Percentiles rank a stretch among this genome's conserved stretches.
phyloP scores from a whole-genome alignment of 495 filamentous ascomycete genomes.

The Aspergillus haitiensis region DNA sequence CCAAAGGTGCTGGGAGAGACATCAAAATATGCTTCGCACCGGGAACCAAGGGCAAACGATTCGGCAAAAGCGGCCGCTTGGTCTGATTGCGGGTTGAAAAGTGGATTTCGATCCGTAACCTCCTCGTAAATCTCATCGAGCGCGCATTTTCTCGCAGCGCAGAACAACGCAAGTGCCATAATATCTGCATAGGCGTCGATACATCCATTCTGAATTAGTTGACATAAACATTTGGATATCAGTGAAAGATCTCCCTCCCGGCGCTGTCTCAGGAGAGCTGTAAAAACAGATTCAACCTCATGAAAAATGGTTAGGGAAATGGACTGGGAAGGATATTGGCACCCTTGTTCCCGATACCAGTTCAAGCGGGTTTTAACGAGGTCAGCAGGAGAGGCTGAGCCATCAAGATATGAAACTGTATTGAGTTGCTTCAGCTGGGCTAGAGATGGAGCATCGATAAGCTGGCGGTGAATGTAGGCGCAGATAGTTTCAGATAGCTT shows the following conservation, averaged over 20 bases:
- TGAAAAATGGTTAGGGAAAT: slow-evolving; percentile 47
- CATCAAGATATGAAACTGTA: slow-evolving; percentile 52
- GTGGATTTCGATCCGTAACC: slow-evolving; percentile 58
- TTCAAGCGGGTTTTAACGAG: slow-evolving; percentile 48
- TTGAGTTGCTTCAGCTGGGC: slow-evolving; percentile 50
- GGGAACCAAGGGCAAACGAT: slow-evolving; percentile 59
- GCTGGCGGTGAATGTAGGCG: slow-evolving; percentile 46
- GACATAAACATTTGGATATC: slow-evolving; percentile 40
- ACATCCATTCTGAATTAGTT: slow-evolving; percentile 36
- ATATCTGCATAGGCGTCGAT: slow-evolving; percentile 54
- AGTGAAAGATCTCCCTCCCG: slow-evolving; percentile 43
- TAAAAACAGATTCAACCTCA: slow-evolving; percentile 45
- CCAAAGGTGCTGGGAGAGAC: slow-evolving; percentile 55
- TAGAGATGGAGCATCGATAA: slow-evolving; percentile 52
- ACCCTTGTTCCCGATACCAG: slow-evolving; percentile 53
- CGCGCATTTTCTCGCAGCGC: slow-evolving; percentile 53
- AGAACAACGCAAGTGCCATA: slow-evolving; percentile 55
- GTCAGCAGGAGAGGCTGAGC: slow-evolving; percentile 39
- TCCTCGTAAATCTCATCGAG: slow-evolving; percentile 62
- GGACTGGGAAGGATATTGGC: slow-evolving; percentile 39
- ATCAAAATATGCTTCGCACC: slow-evolving; percentile 62
- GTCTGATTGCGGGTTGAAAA: slow-evolving; percentile 56
- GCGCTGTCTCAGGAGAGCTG: slow-evolving; percentile 39
- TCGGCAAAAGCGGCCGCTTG: slow-evolving; percentile 63
- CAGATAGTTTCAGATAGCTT: slow-evolving; percentile 37